Evolutionary conservation across 306 rosid genomes (phyloP).

Genomic region (Abrus precatorius): DNA sequence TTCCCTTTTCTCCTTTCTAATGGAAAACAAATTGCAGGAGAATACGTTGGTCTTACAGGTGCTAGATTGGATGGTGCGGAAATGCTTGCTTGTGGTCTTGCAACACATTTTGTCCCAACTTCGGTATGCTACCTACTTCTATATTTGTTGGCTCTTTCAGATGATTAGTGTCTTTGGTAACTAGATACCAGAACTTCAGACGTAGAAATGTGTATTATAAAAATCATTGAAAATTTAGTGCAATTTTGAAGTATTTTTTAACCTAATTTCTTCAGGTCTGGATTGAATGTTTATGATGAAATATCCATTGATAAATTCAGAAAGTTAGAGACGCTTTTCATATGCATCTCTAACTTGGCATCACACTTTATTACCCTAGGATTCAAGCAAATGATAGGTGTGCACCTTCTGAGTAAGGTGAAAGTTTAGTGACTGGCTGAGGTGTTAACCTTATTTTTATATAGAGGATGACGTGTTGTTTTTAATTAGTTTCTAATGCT

Average conservation of each 20-base stretch:
- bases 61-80: constrained; percentile 96
- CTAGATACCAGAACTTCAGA: background rate
- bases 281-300: constrained; percentile 18
- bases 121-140: constrained; percentile 59
- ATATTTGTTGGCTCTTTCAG: constrained; percentile 20
- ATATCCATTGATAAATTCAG: constrained; percentile 27
- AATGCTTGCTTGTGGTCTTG: constrained; percentile 96
- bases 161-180: background rate
- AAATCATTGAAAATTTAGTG: background rate
- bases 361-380: constrained; percentile 4
- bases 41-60: constrained; percentile 91
- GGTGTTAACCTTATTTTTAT: background rate
- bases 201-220: constrained; percentile 1
- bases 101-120: constrained; percentile 91
- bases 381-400: background rate
- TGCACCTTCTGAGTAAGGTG: constrained; percentile 19
- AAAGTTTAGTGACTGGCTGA: constrained; percentile 1
- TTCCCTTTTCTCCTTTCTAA: constrained; percentile 35
- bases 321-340: constrained; percentile 29
- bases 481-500: background rate
- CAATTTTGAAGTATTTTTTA: constrained; percentile 12
- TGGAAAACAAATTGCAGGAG: constrained; percentile 74
- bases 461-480: constrained; percentile 14
- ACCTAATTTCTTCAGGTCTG: background rate
- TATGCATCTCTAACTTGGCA: constrained; percentile 18